Conservation (phyloP, 2,329 filamentous ascomycete species). For the Diaporthe sp. region DNA sequence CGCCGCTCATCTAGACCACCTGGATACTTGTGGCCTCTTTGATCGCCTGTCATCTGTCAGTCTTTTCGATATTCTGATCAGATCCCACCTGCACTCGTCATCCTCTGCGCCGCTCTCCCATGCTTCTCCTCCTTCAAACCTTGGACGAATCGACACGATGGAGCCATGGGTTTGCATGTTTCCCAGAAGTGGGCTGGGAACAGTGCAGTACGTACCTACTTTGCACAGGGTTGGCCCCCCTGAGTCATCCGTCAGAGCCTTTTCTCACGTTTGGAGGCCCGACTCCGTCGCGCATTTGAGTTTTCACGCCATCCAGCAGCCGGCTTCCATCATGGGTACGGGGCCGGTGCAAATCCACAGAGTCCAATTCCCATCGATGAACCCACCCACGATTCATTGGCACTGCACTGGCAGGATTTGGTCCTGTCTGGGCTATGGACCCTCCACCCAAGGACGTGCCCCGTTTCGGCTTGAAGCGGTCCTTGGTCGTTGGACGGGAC, state of each 20-base stretch:
- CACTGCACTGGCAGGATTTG: background rate
- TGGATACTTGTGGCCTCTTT: background rate
- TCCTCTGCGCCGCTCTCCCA: constrained; percentile 3
- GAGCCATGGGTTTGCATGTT: background rate
- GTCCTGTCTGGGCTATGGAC: background rate
- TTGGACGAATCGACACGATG: background rate
- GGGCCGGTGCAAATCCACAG: background rate
- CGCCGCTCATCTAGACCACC: background rate
- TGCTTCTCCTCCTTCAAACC: background rate
- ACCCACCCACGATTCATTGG: constrained; percentile 18
- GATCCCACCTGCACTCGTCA: constrained; percentile 4
- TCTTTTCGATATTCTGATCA: background rate
- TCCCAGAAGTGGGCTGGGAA: background rate
- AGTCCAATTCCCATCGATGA: background rate
- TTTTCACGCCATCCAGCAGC: constrained; percentile 28
- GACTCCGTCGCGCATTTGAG: constrained; percentile 19
- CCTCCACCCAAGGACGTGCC: background rate
- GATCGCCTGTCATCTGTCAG: background rate
- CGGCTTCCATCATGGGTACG: constrained; percentile 12
- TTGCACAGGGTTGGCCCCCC: background rate
- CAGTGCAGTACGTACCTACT: background rate
- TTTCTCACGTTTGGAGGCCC: background rate
- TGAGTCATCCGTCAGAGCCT: constrained; percentile 23
- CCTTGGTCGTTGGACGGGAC: constrained; percentile 16
- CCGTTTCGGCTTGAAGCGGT: constrained; percentile 25